phyloP scores from a whole-genome alignment of 768 basidiomycete genomes.

The Candolleomyces efflorescens region DNA sequence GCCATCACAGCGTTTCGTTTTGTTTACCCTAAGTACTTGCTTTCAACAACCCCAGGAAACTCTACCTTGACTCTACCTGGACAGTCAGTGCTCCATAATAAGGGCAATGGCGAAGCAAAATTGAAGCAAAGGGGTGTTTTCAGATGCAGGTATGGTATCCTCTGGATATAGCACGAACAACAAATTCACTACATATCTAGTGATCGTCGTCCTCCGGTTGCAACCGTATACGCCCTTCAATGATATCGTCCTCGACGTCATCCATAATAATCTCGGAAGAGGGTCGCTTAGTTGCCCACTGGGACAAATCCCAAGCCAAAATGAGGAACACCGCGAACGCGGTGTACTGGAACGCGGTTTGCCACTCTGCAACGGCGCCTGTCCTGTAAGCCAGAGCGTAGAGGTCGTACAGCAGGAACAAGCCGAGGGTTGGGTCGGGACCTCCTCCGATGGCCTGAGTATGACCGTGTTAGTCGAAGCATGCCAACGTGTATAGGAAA shows the following conservation, averaged over 20 bases:
- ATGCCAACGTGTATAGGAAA: not conserved
- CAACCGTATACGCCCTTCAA: not conserved
- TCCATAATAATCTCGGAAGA: too few species aligned
- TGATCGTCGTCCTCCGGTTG: too few species aligned
- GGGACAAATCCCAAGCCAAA: slow-evolving; percentile 8
- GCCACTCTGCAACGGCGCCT: slow-evolving; percentile 1
- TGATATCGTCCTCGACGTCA: not conserved
- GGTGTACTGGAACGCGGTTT: slow-evolving; percentile 4
- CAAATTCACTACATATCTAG: too few species aligned
- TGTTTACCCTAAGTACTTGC: too few species aligned
- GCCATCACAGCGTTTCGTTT: too few species aligned
- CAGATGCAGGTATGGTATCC: too few species aligned
- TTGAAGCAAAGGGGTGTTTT: too few species aligned
- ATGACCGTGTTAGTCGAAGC: not conserved
- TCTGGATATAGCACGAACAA: too few species aligned
- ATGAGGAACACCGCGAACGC: not conserved
- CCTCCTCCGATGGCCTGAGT: slow-evolving; percentile 7
- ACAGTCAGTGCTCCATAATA: too few species aligned
- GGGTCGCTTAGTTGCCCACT: not conserved
- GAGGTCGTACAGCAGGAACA: slow-evolving; percentile 9
- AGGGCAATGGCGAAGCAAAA: too few species aligned
- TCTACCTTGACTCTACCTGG: too few species aligned
- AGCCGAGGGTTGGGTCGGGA: slow-evolving; percentile 2
- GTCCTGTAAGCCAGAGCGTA: slow-evolving; percentile 1
- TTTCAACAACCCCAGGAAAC: too few species aligned